Conservation (phyloP, 179 eudicot genomes). For the Monotropa hypopitys region DNA sequence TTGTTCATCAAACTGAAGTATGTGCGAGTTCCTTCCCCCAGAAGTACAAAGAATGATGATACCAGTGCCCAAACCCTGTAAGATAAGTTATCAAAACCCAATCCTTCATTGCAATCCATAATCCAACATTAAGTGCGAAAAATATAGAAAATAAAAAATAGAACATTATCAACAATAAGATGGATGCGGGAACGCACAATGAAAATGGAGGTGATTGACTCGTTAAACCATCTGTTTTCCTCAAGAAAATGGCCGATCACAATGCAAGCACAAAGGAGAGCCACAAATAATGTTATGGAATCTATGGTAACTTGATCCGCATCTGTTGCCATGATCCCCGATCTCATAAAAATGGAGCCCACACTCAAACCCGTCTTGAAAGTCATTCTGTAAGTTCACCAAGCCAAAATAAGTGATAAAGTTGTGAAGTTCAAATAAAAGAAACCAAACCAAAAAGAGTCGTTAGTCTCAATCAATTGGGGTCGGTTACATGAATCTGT, state of each 20-base stretch:
- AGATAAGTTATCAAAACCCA: constrained; percentile 3
- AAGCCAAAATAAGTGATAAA: background rate
- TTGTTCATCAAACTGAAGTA: constrained; percentile 64
- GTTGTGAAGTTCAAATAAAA: background rate
- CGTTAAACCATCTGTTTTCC: constrained; percentile 73
- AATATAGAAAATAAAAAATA: background rate
- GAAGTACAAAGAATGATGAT: constrained; percentile 44
- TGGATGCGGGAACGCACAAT: constrained; percentile 28
- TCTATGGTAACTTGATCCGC: constrained; percentile 17
- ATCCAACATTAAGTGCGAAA: background rate
- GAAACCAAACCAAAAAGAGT: no score
- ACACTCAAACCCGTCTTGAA: constrained; percentile 10
- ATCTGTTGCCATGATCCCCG: constrained; percentile 6
- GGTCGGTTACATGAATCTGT: no score
- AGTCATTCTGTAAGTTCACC: background rate
- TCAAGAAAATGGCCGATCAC: constrained; percentile 70
- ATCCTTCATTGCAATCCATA: background rate
- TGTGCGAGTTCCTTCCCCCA: constrained; percentile 50
- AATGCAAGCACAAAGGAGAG: constrained; percentile 55
- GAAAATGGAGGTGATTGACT: constrained; percentile 50
- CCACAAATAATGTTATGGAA: constrained; percentile 53
- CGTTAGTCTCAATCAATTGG: no score
- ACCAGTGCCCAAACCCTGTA: constrained; percentile 60
- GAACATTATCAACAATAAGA: background rate
- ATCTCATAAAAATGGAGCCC: constrained; percentile 8